Evolutionary conservation across 495 filamentous ascomycete species (phyloP), one percentile per base, ranked within the genome.

Genomic region (Penicillium fimorum): DNA sequence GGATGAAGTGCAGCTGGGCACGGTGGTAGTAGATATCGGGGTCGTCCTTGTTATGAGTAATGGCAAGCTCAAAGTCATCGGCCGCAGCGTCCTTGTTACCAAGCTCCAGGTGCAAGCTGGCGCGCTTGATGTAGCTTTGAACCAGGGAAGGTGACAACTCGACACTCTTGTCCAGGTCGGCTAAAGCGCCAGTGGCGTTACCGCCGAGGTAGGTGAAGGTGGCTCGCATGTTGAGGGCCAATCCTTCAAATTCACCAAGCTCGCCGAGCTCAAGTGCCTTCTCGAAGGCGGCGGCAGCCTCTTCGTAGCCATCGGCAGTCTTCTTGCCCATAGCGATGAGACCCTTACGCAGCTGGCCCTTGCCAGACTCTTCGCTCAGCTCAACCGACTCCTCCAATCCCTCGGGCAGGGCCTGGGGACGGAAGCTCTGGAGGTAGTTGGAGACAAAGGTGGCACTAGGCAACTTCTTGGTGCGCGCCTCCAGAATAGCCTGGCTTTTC

Each of bases 1-100:
- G 87, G 70, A 99, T 97, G 79, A 99, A 99, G 79, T 97, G 92
- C 17, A 97, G 86, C 75, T 99, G 94, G 20, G 94, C 94, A 59
- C 94, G 92, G 79, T 99, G 95, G 74, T 99, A 99, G 83, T 92
- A 99, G 70, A 99, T 96, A 65, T 99, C 94, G 9, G 94, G 92
- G 68, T 99, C 94, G 35, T 89, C 82, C 54, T 84, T 79, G 74
- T 97, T 93, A 68, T 96, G 89, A 50, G 78, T 80, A 68, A 94
- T 86, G 17, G 94, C 94, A 57, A 86, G 80, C 54, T 87, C 86
- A 63, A 99, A 96, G 70, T 99, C 94, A 57, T 86, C 82, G 29
- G 89, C 85, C 30, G 94, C 95, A 59, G 85, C 85, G 18, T 95
- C 90, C 53, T 90, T 90, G 67, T 94, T 80, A 92, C 92, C 93